Conservation (phyloP, 106 monocot species). For the Chionographis japonica region DNA sequence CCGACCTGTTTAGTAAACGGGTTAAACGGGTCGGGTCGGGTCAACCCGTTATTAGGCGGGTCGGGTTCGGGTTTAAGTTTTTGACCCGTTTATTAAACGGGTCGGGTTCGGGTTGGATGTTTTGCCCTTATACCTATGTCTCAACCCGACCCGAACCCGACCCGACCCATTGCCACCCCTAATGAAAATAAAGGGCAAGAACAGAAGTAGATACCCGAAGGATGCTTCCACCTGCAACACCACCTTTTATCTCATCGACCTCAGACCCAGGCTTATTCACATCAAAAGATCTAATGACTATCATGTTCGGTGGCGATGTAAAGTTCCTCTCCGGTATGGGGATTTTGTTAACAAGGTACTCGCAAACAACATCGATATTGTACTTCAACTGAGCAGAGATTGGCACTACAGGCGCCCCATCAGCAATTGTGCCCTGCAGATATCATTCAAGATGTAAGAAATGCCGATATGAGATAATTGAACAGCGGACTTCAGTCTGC, state of each 20-base stretch:
- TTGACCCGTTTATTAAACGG: no score
- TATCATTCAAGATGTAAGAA: background rate
- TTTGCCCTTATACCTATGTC: no score
- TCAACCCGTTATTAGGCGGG: no score
- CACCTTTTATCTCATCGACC: constrained; percentile 6
- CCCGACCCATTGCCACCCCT: no score
- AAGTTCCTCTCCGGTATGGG: constrained; percentile 43
- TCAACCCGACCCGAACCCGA: no score
- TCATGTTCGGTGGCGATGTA: constrained; percentile 6
- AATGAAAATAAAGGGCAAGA: no score
- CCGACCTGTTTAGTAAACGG: no score
- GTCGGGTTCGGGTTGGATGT: no score
- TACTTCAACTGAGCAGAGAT: constrained; percentile 50
- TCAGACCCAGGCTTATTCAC: constrained; percentile 54
- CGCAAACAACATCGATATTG: constrained; percentile 51
- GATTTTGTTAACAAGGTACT: constrained; percentile 41
- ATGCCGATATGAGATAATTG: no score
- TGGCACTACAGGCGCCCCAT: constrained; percentile 35
- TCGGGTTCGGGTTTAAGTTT: no score
- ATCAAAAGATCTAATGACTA: constrained; percentile 48
- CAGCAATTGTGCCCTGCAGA: constrained; percentile 13
- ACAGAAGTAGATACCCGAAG: constrained; percentile 22
- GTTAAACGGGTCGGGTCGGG: no score
- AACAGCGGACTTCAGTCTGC: no score
- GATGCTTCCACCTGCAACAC: background rate